Evolutionary conservation across 2,329 filamentous ascomycete species (phyloP).

Genomic region (Talaromyces sp.): DNA sequence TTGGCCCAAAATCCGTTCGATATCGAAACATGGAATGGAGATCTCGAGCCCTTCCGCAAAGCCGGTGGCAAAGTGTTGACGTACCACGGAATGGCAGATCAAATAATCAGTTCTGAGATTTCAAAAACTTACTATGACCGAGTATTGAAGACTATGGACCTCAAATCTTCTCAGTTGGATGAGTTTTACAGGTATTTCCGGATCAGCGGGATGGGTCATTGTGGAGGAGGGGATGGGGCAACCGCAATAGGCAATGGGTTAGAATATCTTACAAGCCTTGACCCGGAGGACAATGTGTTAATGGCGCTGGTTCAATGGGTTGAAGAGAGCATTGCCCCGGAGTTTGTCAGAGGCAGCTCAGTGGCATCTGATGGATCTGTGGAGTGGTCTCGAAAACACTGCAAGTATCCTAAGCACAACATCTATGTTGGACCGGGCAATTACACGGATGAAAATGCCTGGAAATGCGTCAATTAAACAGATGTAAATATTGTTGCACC

Average conservation of each 20-base stretch:
- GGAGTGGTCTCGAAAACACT: constrained; percentile 43
- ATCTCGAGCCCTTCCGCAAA: constrained; percentile 31
- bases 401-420: constrained; percentile 32
- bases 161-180: constrained; percentile 26
- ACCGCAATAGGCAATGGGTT: constrained; percentile 17
- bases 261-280: constrained; percentile 18
- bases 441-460: constrained; percentile 28
- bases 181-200: constrained; percentile 45
- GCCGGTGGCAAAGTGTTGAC: constrained; percentile 38
- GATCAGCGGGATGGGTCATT: constrained; percentile 52
- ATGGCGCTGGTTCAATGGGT: constrained; percentile 45
- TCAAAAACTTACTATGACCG: constrained; percentile 49
- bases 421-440: constrained; percentile 25
- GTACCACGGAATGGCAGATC: constrained; percentile 39
- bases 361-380: constrained; percentile 15
- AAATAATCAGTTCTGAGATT: constrained; percentile 48
- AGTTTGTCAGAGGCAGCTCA: constrained; percentile 27
- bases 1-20: neutral
- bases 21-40: constrained; percentile 36
- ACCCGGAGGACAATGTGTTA: constrained; percentile 42
- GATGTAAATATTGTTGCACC: neutral
- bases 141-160: constrained; percentile 34
- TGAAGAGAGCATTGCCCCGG: constrained; percentile 14
- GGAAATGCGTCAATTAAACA: constrained; percentile 20
- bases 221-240: constrained; percentile 36